These are phyloP conservation scores for Microdochium bolleyi DNA, from an alignment of 2,329 filamentous ascomycete genomes.

Conservation along the genomic window DNA sequence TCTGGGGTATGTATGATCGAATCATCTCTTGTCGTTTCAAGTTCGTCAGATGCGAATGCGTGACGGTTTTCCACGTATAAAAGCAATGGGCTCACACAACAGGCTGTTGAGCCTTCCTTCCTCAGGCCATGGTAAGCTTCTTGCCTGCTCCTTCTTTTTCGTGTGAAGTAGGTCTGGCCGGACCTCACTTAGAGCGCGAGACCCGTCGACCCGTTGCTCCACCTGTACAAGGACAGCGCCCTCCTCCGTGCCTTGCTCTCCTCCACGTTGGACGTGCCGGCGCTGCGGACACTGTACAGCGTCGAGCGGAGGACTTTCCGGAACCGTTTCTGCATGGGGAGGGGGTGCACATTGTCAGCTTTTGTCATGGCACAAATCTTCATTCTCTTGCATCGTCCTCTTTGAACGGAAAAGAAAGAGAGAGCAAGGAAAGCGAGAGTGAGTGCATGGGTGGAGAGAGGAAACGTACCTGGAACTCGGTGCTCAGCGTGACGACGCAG, in stretches of 20 bases:
- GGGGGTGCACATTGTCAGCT: background rate
- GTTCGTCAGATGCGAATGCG: no score
- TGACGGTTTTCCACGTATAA: no score
- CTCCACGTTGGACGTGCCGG: conserved; percentile 28
- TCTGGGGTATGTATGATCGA: background rate
- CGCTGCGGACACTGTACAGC: conserved; percentile 35
- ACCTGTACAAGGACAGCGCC: conserved; percentile 45
- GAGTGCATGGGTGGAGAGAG: no score
- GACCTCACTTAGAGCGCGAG: conserved; percentile 13
- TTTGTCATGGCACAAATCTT: no score
- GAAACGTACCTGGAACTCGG: conserved; percentile 76
- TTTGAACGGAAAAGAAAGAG: background rate
- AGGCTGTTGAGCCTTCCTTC: no score
- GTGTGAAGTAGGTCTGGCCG: background rate
- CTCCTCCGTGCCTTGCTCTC: conserved; percentile 35
- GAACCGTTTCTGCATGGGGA: conserved; percentile 38
- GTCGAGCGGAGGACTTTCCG: conserved; percentile 42
- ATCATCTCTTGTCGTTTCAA: background rate
- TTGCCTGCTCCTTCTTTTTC: no score
- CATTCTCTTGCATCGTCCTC: no score
- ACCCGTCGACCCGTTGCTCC: conserved; percentile 29
- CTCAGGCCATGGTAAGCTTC: no score
- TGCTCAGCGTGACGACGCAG: conserved; percentile 85
- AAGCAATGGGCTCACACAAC: no score
- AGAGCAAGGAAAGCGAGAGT: no score